Evolutionary conservation across 2,329 filamentous ascomycete species (phyloP), one percentile per base, ranked within the genome.

Genomic region (Aspergillus candidus): DNA sequence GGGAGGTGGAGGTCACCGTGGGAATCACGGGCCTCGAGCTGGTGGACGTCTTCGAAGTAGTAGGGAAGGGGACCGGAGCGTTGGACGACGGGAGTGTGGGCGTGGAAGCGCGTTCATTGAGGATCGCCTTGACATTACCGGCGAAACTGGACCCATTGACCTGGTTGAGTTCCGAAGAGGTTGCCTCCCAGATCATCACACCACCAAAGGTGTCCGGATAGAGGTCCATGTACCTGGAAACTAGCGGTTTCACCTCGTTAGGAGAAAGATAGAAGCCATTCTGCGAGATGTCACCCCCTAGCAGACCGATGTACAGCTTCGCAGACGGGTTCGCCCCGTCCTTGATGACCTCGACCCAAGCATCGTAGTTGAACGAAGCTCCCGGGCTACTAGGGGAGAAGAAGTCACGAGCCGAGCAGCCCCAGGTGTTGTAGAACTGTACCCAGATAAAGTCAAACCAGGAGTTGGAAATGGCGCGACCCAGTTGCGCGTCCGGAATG

Each of bases 111-210:
- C 45, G 54, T 8, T 42, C 42, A 13, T 46, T 38, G 11, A 75
- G 56, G 36, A 72, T 66, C 7, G 68, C 57, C 65, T 76, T 77
- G 48, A 75, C 72, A 61, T 71, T 70, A 40, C 68, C 62, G 2
- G 67, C 63, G 59, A 74, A 79, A 14, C 64, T 61, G 37, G 65
- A 53, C n/a, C 60, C 68, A 43, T 71, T 66, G 42, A 71, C 65
- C 11, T 60, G 43, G 54, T 78, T 78, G 41, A 63, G 62, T 11
- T 67, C 59, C n/a, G 71, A 70, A 10, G 67, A 66, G 1, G 73
- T 76, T 4, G 76, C 74, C 41, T 80, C 77, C 75, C 75, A 81
- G 4, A 81, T 58, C 77, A 80, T 81, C 33, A 79, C 66, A 62
- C 79, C 79, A 33, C 76, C 78, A 50, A 81, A 81, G 2, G 60